phyloP scores from a whole-genome alignment of 495 filamentous ascomycete genomes.

The Astrocystis sublimbata region DNA sequence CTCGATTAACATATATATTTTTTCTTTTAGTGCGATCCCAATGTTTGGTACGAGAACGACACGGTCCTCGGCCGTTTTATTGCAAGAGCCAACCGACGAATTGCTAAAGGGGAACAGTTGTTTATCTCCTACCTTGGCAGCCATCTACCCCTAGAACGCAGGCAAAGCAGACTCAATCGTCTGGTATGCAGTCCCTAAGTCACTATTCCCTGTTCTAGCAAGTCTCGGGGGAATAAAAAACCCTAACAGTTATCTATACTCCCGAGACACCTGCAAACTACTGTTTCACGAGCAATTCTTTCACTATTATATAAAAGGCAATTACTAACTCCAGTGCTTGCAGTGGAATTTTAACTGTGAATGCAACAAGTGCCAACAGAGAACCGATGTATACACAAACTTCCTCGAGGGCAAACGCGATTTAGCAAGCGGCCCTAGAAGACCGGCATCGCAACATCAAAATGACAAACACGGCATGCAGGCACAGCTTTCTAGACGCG shows the following conservation, averaged over 20 bases:
- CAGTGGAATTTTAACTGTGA: neutral
- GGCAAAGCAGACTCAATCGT: no score
- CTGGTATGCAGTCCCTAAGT: no score
- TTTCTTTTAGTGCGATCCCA: slow-evolving; percentile 13
- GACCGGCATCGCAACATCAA: neutral
- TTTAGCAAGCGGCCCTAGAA: neutral
- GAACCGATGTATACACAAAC: neutral
- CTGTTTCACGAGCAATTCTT: no score
- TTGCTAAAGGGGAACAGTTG: neutral
- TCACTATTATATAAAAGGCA: no score
- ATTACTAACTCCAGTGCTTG: no score
- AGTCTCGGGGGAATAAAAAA: no score
- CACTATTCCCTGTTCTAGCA: no score
- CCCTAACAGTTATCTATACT: no score
- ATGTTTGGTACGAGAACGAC: slow-evolving; percentile 2
- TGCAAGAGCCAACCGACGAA: neutral
- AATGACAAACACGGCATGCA: neutral
- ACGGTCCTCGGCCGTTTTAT: neutral
- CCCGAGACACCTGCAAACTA: no score
- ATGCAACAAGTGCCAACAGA: neutral
- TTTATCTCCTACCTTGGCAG: neutral
- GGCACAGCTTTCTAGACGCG: neutral
- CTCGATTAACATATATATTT: neutral
- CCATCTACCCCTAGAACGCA: neutral
- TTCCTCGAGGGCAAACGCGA: neutral